Evolutionary conservation across 2,329 filamentous ascomycete genomes (phyloP), one percentile per base, ranked within the genome.

Genomic region (Plectosphaerella cucumerina): DNA sequence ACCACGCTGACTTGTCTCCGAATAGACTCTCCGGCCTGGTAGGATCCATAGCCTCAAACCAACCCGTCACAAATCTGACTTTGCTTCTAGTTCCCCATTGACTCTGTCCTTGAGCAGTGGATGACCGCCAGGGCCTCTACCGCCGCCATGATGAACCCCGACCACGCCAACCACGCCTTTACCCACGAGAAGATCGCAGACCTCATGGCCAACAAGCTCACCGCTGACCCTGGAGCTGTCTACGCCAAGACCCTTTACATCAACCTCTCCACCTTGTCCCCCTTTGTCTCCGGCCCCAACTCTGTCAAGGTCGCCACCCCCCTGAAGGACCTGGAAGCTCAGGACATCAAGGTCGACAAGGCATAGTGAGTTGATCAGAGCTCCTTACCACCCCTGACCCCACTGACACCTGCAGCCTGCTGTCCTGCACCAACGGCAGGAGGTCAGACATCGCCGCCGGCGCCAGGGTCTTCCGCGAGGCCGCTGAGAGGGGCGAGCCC

Each of bases 391-490:
- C 33, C n/a, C 5, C 18, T 14, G 3, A 56, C 65, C 26, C 26
- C 26, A 31, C 26, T 31, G 26, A 31, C 26, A 31, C 26, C 26
- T 8, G 3, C 6, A 4, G 26, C 26, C 75, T 97, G 0, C 86
- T 97, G 0, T 91, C 86, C 0, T 97, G 93, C 74, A 97, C 93
- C 6, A 97, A 97, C 70, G 86, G 83, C 0, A 78, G 93, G 47
- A 81, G 84, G 10, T 91, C 89, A 0, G 93, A 97, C 65, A 75
- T 97, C 14, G 84, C 84, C 0, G 85, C 87, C 0, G 93, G 93
- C 1, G 92, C 91, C 1, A 81, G 80, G 44, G 92, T 97, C 2
- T 96, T 97, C 77, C 84, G 82, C 50, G 87, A 93, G 37, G 90
- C 89, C 1, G 82, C 86, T 0, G 80, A 82, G 50, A 75, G 74